Percentiles rank a stretch among this genome's conserved stretches.
phyloP scores from a whole-genome alignment of 106 monocot genomes.

The Acanthochlamys bracteata region DNA sequence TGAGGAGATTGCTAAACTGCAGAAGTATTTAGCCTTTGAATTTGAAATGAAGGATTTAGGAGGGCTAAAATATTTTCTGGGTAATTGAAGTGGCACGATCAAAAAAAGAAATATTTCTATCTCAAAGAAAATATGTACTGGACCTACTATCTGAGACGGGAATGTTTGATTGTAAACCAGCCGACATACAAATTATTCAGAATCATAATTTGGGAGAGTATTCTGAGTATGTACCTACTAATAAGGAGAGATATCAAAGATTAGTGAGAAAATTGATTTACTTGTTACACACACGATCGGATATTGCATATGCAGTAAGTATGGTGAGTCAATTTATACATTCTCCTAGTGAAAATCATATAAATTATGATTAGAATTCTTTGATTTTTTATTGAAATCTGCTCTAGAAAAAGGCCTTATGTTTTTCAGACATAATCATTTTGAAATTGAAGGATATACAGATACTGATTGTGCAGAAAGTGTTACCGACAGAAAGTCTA shows the following conservation, averaged over 20 bases:
- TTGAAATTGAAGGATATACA: background rate
- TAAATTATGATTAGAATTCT: background rate
- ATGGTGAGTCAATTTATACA: too few relatives aligned
- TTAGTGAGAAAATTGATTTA: background rate
- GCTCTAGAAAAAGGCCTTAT: background rate
- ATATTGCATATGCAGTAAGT: too few relatives aligned
- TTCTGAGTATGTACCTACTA: background rate
- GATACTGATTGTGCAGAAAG: background rate
- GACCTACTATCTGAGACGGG: background rate
- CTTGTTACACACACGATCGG: background rate
- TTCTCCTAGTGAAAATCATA: too few relatives aligned
- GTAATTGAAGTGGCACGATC: conserved; percentile 5
- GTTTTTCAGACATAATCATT: background rate
- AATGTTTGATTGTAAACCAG: background rate
- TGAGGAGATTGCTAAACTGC: too few relatives aligned
- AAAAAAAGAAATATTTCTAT: background rate
- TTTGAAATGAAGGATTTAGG: conserved; percentile 6
- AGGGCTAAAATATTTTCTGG: background rate
- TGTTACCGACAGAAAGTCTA: too few relatives aligned
- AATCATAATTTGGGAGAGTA: background rate
- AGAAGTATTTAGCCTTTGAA: too few relatives aligned
- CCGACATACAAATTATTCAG: background rate
- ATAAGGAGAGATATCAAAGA: background rate
- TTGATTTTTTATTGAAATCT: background rate
- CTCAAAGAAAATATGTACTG: conserved; percentile 1